Percentiles rank a stretch among this genome's conserved stretches.
Evolutionary conservation across 495 filamentous ascomycete species (phyloP).

Genomic region (Penicillium angulare): DNA sequence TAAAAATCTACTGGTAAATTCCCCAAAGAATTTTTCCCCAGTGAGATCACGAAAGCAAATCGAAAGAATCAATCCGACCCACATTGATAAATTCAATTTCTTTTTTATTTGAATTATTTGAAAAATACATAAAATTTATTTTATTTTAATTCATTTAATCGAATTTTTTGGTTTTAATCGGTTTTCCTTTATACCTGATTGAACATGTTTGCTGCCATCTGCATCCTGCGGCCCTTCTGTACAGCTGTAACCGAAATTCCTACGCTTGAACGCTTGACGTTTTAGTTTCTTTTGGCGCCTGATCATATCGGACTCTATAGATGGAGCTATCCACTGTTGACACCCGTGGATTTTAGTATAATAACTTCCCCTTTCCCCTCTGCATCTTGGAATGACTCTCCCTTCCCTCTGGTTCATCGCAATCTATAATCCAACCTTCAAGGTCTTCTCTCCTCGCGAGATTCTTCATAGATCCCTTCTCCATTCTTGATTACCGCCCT

Average conservation of each 20-base stretch:
- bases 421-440: slow-evolving; percentile 5
- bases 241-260: slow-evolving; percentile 46
- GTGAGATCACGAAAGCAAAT: too few relatives aligned
- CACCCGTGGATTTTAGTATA: slow-evolving; percentile 26
- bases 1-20: too few relatives aligned
- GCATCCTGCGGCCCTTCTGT: slow-evolving; percentile 38
- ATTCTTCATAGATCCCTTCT: slow-evolving; percentile 34
- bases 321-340: slow-evolving; percentile 41
- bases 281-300: slow-evolving; percentile 38
- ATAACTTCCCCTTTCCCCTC: slow-evolving; percentile 34
- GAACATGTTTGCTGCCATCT: slow-evolving; percentile 41
- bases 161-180: not conserved
- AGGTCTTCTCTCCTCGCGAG: not conserved
- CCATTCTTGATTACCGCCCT: slow-evolving; percentile 18
- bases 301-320: slow-evolving; percentile 39
- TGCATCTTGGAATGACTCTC: slow-evolving; percentile 19
- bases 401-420: slow-evolving; percentile 18
- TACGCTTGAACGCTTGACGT: slow-evolving; percentile 37
- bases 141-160: not conserved
- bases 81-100: slow-evolving; percentile 7
- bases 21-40: too few relatives aligned
- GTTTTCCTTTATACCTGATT: slow-evolving; percentile 26
- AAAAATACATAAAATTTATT: too few relatives aligned
- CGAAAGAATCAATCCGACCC: too few relatives aligned
- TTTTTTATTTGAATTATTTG: not conserved